These are phyloP conservation scores for Protomyces arabidopsidicola DNA, from an alignment of 1,139 yeast species.

Conservation along the genomic window DNA sequence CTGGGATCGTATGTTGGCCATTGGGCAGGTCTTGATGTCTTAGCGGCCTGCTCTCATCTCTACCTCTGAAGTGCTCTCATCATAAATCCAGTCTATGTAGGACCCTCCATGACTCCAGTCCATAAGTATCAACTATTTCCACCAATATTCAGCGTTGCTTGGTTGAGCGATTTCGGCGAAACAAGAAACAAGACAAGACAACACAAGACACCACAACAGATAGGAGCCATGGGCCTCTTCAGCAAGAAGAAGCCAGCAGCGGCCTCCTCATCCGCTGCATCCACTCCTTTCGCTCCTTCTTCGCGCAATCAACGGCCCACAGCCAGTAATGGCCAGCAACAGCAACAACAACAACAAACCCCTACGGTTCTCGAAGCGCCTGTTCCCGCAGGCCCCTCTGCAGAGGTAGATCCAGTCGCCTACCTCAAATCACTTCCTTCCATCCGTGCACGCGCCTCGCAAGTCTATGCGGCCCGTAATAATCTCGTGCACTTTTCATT, in stretches of 20 bases:
- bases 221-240: constrained; percentile 16
- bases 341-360: not conserved
- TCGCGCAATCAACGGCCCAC: not conserved
- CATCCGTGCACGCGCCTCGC: constrained; percentile 49
- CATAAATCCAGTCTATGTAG: no score
- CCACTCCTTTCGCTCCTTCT: not conserved
- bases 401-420: constrained; percentile 32
- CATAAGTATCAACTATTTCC: no score
- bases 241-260: constrained; percentile 9
- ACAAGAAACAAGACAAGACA: not conserved
- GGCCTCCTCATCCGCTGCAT: not conserved
- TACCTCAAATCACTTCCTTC: constrained; percentile 49
- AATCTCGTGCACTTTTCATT: constrained; percentile 8
- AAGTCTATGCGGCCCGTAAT: constrained; percentile 44
- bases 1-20: constrained; percentile 36
- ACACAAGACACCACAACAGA: not conserved
- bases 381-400: constrained; percentile 11
- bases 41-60: not conserved
- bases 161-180: no score
- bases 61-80: no score
- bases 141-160: no score
- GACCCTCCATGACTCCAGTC: not conserved
- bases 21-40: constrained; percentile 12
- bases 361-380: constrained; percentile 4
- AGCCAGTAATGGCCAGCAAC: not conserved